Base-by-base conservation (phyloP, 768 basidiomycete genomes). In the Astraeus odoratus region DNA sequence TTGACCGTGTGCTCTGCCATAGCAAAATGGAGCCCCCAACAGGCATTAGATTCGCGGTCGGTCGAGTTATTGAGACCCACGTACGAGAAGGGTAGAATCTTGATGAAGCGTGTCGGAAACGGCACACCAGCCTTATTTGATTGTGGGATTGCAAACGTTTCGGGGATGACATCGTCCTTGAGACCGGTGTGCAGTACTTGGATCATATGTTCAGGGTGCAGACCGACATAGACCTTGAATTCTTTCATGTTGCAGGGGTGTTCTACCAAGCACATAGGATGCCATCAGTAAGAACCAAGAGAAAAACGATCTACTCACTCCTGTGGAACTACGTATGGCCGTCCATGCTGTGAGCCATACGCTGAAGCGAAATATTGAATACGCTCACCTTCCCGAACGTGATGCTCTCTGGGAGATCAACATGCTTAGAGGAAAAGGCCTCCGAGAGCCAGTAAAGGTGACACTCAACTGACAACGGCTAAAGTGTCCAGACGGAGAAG, bases 181-280 rank as follows among this genome's bases (percentile, higher is more conserved):
- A 89, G 73, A 2, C 70, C 67, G 0, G 76, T 61, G 40, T 78
- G 77, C 8, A 89, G 66, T 26, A 84, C 76, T 56, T 88, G 79
- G 2, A 69, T 76, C 76, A 90, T 75, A 54, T 76, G 74, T 52
- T 86, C 80, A 48, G 77, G 72, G 19, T 74, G 71, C 30, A 74
- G 64, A 5, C 86, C 88, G 16, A 81, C 75, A 47, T 76, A 80
- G 9, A 89, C 57, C 58, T 81, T 82, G 69, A 90, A 84, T 45
- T 88, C 84, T 57, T 86, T 86, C 80, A 86, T 81, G 55, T 88
- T 88, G 57, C 88, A 90, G 25, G 86, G 85, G 62, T 89, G 86
- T 16, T 75, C 86, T 89, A 48, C 47, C 13, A 10, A 34, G 1
- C n/a, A 26, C 12, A 4, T 13, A 7, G 19, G 15, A 16, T n/a